Percentiles rank a stretch among this genome's conserved stretches.
Evolutionary conservation across 2,329 filamentous ascomycete genomes (phyloP).

Genomic region (Fusarium guadeloupense): DNA sequence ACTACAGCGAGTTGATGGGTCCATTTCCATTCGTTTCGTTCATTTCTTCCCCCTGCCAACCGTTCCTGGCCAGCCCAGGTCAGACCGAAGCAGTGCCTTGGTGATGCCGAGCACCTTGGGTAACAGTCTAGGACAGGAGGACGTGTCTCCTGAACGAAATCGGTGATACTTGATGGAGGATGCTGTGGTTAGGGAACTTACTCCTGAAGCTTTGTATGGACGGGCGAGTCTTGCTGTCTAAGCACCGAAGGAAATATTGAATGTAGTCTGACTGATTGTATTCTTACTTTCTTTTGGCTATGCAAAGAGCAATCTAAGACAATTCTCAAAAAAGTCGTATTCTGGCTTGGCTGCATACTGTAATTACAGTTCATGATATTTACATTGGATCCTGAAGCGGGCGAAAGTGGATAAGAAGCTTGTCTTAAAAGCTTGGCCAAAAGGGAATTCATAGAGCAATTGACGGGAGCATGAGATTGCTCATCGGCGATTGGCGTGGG

Average conservation of each 20-base stretch:
- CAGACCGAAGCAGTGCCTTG: conserved; percentile 16
- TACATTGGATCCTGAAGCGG: conserved; percentile 8
- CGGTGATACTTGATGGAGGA: neutral
- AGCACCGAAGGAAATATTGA: too few relatives aligned
- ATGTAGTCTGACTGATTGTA: too few relatives aligned
- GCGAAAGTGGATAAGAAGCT: conserved; percentile 36
- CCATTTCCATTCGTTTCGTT: too few relatives aligned
- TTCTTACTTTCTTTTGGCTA: too few relatives aligned
- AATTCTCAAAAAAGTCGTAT: neutral
- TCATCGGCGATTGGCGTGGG: conserved; percentile 31
- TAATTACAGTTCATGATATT: neutral
- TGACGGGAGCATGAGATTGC: conserved; percentile 24
- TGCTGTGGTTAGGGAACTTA: neutral
- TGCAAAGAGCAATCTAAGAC: too few relatives aligned
- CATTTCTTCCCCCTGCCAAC: too few relatives aligned
- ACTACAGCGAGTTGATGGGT: too few relatives aligned
- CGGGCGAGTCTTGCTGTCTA: too few relatives aligned
- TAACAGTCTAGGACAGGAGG: neutral
- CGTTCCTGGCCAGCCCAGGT: neutral
- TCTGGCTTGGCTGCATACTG: neutral
- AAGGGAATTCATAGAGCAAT: too few relatives aligned
- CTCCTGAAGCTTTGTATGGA: too few relatives aligned
- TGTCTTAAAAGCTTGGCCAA: conserved; percentile 30
- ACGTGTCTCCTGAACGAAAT: neutral
- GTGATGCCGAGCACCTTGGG: conserved; percentile 5